These are phyloP conservation scores for Bacterosira constricta DNA, from an alignment of 108 stramenopile species.

Conservation along the genomic window DNA sequence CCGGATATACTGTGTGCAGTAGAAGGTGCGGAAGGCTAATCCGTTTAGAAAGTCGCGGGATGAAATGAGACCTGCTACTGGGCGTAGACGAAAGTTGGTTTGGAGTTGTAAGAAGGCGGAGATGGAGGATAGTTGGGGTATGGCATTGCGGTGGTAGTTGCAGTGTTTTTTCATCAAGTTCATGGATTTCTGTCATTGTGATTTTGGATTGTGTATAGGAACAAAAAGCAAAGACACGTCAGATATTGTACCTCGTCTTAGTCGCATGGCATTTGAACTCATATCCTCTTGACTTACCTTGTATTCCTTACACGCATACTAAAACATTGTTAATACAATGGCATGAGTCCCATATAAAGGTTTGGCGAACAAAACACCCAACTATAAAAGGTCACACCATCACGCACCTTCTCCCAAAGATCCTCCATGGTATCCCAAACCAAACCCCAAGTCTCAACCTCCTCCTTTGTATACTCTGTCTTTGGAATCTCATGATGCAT, in stretches of 20 bases:
- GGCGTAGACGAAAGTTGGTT: conserved; percentile 88
- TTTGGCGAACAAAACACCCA: neutral
- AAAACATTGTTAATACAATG: neutral
- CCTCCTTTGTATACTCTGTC: conserved; percentile 89
- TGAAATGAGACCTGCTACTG: conserved; percentile 95
- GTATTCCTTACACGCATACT: conserved; percentile 94
- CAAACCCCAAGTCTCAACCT: conserved; percentile 89
- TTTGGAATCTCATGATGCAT: conserved; percentile 79
- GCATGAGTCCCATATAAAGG: neutral
- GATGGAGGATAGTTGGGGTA: conserved; percentile 90
- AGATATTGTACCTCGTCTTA: too few species aligned
- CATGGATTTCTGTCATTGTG: conserved; percentile 50
- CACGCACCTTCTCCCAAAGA: conserved; percentile 63
- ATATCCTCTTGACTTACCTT: conserved; percentile 28
- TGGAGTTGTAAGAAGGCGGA: conserved; percentile 76
- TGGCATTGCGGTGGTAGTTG: conserved; percentile 78
- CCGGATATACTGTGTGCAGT: conserved; percentile 96
- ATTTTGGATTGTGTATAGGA: neutral
- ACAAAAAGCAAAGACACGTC: too few species aligned
- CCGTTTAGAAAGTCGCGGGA: conserved; percentile 96
- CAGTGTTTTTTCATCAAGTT: conserved; percentile 85
- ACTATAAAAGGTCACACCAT: neutral
- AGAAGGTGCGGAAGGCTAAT: conserved; percentile 95
- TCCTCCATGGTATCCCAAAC: conserved; percentile 91
- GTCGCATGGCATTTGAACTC: too few species aligned